Conservation (phyloP, 2,329 filamentous ascomycete genomes). For the Fusarium nematophilum region DNA sequence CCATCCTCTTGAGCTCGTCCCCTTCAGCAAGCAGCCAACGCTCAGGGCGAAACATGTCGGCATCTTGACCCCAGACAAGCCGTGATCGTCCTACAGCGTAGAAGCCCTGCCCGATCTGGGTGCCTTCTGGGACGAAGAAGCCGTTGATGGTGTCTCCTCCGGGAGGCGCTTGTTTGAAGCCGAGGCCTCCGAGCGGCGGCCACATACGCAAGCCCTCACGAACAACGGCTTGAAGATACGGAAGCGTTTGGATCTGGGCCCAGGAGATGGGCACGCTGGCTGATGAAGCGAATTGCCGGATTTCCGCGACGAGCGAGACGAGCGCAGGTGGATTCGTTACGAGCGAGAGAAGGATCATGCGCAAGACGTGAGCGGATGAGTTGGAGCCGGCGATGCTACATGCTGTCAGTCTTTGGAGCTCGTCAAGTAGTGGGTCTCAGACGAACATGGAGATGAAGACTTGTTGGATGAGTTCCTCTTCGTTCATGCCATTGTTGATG, state of each 20-base stretch:
- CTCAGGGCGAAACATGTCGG: constrained; percentile 64
- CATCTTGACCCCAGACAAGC: constrained; percentile 61
- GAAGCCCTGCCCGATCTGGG: constrained; percentile 63
- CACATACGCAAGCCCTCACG: constrained; percentile 67
- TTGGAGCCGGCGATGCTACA: constrained; percentile 68
- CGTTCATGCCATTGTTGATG: constrained; percentile 51
- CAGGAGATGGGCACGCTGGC: constrained; percentile 56
- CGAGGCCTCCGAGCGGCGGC: constrained; percentile 64
- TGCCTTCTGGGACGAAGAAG: constrained; percentile 62
- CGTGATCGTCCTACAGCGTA: constrained; percentile 64
- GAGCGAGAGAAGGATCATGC: constrained; percentile 63
- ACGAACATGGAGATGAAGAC: constrained; percentile 54
- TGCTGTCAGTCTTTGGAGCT: background rate
- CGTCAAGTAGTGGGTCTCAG: rapidly evolving
- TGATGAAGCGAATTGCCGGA: constrained; percentile 53
- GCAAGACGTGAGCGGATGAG: constrained; percentile 66
- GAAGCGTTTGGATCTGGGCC: constrained; percentile 59
- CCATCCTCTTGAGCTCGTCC: constrained; percentile 49
- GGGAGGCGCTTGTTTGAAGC: constrained; percentile 64
- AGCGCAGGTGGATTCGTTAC: constrained; percentile 59
- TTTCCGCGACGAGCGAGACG: constrained; percentile 53
- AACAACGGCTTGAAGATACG: constrained; percentile 68
- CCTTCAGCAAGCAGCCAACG: constrained; percentile 60
- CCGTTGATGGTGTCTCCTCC: constrained; percentile 65
- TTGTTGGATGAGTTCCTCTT: constrained; percentile 52